Evolutionary conservation across 441 rosid species (phyloP), one percentile per base, ranked within the genome.

Genomic region (Kokia cookei): DNA sequence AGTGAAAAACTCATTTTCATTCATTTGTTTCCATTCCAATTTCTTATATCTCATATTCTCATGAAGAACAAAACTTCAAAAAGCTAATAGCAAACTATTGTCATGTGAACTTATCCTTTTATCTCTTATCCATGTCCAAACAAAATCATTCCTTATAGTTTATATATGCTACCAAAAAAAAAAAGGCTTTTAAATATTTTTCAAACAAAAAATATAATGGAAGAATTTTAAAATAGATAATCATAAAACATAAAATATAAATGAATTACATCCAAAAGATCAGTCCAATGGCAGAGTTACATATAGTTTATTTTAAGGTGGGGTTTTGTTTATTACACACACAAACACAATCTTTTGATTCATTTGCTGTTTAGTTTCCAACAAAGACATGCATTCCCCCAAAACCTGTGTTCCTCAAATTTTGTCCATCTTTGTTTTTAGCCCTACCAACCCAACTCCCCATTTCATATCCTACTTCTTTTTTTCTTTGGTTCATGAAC

Each of bases 91-190:
- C 61, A 62, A 62, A 73, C 75, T 73, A 62, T 73, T 47, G 69
- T 26, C 75, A 62, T 73, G 69, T 73, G 75, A 73, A 73, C 75
- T 63, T 62, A 60, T 73, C 61, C 15, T 48, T 72, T 62, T 15
- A 17, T 29, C 54, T 73, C 32, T 63, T 26, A 35, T 51, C 40
- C 59, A 26, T 50, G 51, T 73, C 51, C 70, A 72, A 72, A 61
- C 70, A 50, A 73, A 73, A 73, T 9, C 24, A 68, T 48, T 62
- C 69, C 76, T 29, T 62, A 43, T 51, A 69, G 27, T 10, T n/a
- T 7, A 5, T 57, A 72, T 2, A 27, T 59, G 43, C 42, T 12
- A 13, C 22, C 22, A 19, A 19, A 15, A 12, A 70, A 15, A 13
- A 45, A 11, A 55, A 22, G 24, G n/a, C 5, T 13, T 17, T 54